Base-by-base conservation (phyloP, 768 basidiomycete species). In the Xerocomellus amylosporus region DNA sequence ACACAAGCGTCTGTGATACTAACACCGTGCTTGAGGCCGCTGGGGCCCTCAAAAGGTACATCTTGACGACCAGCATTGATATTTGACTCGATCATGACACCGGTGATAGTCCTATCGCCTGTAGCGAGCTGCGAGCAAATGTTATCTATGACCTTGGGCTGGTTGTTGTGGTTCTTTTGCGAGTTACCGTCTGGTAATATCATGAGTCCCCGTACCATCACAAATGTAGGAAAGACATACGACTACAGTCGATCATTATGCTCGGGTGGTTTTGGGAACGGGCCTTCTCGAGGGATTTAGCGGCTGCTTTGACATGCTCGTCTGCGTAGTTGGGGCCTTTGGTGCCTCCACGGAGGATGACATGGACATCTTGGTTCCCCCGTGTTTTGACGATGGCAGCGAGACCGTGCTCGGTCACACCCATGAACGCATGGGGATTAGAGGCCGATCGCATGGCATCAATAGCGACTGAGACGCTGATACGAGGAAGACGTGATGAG, bases 41-140 rank as follows among this genome's bases (percentile, higher is more conserved):
- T 60, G 0, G 88, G 86, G 8, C 93, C 89, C 40, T 75, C 78
- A 3, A 78, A 60, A 2, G 96, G 94, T 14, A 96, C 89, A 61
- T 93, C 89, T 75, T 99, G 96, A 55, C 86, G 77, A 19, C 96
- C 96, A 46, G 86, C 88, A 66, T 90, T 87, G 73, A 99, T 86
- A 71, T 98, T 89, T 13, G 88, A 90, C 75, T 99, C 96, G 68
- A 99, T 83, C 96, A 99, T 98, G 53, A 98, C 93, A 43, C 96
- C 96, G 5, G 91, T 91, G 72, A 99, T 88, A 63, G 79, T 77
- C 54, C 71, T 77, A 51, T 79, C 75, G 26, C 92, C 92, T 8
- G 80, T 79, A 7, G 70, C 73, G 50, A 98, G 81, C 73, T 98
- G 96, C 3, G 71, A 73, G 71, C 84, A 85, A 64, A 93, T 81